Evolutionary conservation across 257 asterid genomes (phyloP).

Genomic region (Paraleonurus japonicus): DNA sequence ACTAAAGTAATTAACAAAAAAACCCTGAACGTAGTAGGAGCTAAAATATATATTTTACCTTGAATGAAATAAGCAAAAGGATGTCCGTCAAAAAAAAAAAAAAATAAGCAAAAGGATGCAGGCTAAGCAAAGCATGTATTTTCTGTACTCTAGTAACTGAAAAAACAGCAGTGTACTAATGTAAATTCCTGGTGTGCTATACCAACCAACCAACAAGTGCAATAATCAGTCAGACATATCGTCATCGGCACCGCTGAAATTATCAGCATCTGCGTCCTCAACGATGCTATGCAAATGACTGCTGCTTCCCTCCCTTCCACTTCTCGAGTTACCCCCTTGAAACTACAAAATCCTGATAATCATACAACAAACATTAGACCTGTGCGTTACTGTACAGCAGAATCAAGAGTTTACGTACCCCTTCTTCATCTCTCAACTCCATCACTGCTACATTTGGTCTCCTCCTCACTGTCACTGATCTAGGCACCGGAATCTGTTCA

Average conservation of each 20-base stretch:
- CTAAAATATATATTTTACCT: background rate
- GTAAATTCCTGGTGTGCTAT: background rate
- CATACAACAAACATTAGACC: background rate
- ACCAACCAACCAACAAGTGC: slow-evolving; percentile 1
- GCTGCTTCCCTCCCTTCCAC: slow-evolving; percentile 37
- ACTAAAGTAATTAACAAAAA: background rate
- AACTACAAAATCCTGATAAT: slow-evolving; percentile 52
- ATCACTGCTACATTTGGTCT: slow-evolving; percentile 52
- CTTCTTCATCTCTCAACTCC: slow-evolving; percentile 65
- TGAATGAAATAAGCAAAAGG: background rate
- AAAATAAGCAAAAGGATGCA: too few species aligned
- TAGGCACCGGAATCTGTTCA: slow-evolving; percentile 78
- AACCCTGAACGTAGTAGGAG: background rate
- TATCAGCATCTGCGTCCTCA: slow-evolving; percentile 56
- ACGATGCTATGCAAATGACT: slow-evolving; percentile 37
- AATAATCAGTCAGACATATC: slow-evolving; percentile 60
- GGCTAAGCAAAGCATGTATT: slow-evolving; percentile 6
- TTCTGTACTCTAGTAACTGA: background rate
- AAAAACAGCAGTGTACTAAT: background rate
- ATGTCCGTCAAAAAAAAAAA: too few species aligned
- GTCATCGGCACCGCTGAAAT: slow-evolving; percentile 69
- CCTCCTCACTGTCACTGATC: slow-evolving; percentile 63
- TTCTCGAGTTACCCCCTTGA: slow-evolving; percentile 45
- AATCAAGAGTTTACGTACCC: slow-evolving; percentile 36
- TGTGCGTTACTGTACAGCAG: background rate